phyloP scores from a whole-genome alignment of 768 basidiomycete species.

The Agaricus bisporus region DNA sequence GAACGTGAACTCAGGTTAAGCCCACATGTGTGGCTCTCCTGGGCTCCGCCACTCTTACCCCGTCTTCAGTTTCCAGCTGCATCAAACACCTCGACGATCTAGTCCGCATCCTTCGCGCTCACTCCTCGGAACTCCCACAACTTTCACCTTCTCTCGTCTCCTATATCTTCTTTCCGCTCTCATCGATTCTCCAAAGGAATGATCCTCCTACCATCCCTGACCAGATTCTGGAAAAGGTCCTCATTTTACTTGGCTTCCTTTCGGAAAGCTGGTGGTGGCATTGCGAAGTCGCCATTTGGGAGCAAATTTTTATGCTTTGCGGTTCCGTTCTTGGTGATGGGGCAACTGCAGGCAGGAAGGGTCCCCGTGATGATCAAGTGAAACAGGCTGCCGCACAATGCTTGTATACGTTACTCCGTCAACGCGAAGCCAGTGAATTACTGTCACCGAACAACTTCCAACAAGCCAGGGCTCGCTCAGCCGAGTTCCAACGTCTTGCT shows the following conservation, averaged over 20 bases:
- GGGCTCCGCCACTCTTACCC: slow-evolving; percentile 57
- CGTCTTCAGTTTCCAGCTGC: slow-evolving; percentile 40
- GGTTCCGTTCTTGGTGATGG: slow-evolving; percentile 59
- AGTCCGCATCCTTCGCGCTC: slow-evolving; percentile 35
- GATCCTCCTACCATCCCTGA: slow-evolving; percentile 64
- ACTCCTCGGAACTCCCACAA: slow-evolving; percentile 38
- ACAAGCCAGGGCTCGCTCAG: slow-evolving; percentile 25
- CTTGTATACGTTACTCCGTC: slow-evolving; percentile 55
- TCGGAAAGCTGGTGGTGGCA: slow-evolving; percentile 83
- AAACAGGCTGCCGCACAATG: slow-evolving; percentile 69
- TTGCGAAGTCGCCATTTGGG: slow-evolving; percentile 69
- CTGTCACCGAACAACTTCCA: slow-evolving; percentile 17
- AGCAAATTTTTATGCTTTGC: slow-evolving; percentile 78
- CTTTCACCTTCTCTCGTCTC: slow-evolving; percentile 51
- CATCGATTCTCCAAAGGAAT: slow-evolving; percentile 78
- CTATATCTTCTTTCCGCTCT: slow-evolving; percentile 86
- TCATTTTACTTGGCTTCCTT: slow-evolving; percentile 52
- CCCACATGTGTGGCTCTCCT: slow-evolving; percentile 77
- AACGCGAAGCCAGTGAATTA: slow-evolving; percentile 22
- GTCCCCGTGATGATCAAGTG: slow-evolving; percentile 74
- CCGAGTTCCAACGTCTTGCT: slow-evolving; percentile 37
- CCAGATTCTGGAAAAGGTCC: slow-evolving; percentile 69
- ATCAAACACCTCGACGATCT: slow-evolving; percentile 52
- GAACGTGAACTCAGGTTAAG: slow-evolving; percentile 43
- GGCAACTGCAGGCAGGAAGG: slow-evolving; percentile 62